Base-by-base conservation (phyloP, 2,329 filamentous ascomycete species). In the Aspergillus japonicus region DNA sequence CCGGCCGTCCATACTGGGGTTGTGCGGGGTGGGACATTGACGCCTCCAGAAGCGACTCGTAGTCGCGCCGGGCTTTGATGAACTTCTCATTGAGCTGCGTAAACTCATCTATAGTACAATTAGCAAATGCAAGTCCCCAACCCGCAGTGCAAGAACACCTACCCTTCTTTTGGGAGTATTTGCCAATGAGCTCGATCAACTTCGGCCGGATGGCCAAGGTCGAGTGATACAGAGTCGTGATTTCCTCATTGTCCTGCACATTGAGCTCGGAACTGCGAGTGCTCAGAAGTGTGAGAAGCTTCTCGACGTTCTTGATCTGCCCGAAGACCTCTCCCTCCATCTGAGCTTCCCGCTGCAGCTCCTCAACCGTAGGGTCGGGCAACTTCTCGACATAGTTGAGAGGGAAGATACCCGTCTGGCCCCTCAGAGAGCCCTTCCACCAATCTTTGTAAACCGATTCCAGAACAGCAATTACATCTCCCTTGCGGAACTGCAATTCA, bases 91-190 rank as follows among this genome's bases (percentile, higher is more conserved):
- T 99, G 63, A 99, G 82, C 74, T 98, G 94, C 2, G 95, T 97
- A 72, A 99, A 98, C 75, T 99, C 95, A 77, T 99, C 95, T 96
- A 65, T 10, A 50, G 19, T 48, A 2, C 16, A 35, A 58, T 71
- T 14, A 73, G 67, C 47, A 5, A 47, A 26, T 14, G 51, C 1
- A 21, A 50, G 21, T n/a, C 3, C 10, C 51, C 19, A 19, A 14
- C 5, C 23, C 14, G 5, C 47, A 29, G 60, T n/a, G 12, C 19
- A 48, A 31, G n/a, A 42, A 11, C 24, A 4, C 73, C 67, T 79
- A 94, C 92, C 93, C 80, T 99, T 99, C 85, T 96, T 98, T 75
- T 99, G 95, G 10, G 95, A 98, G 74, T 99, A 99, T 75, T 98
- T 98, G 63, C 96, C 95, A 73, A 99, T 99, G 53, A 99, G 81